These are phyloP conservation scores for Fonsecaea multimorphosa DNA, from an alignment of 2,329 filamentous ascomycete species.

Conservation along the genomic window DNA sequence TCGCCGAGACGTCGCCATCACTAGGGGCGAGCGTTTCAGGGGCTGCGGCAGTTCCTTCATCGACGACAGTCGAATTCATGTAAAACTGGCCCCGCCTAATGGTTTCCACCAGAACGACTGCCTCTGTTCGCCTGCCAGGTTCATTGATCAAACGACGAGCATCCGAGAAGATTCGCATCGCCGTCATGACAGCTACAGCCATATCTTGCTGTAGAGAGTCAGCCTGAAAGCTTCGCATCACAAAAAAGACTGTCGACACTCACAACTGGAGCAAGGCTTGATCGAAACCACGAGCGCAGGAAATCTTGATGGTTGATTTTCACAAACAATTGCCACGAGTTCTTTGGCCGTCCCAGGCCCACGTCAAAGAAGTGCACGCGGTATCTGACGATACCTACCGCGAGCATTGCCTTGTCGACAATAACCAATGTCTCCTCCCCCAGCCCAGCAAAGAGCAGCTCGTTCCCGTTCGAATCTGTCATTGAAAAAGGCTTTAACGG, in stretches of 20 bases:
- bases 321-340: conserved; percentile 7
- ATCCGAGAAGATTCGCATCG: conserved; percentile 10
- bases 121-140: neutral
- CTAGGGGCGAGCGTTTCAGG: conserved; percentile 5
- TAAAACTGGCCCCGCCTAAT: conserved; percentile 8
- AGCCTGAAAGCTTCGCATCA: neutral
- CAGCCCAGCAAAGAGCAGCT: neutral
- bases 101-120: neutral
- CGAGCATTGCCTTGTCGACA: conserved; percentile 11
- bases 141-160: neutral
- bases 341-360: neutral
- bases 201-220: conserved; percentile 7
- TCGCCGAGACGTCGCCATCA: neutral
- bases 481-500: neutral
- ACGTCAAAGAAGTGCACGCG: conserved; percentile 12
- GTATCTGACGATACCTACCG: conserved; percentile 11
- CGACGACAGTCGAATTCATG: conserved; percentile 5
- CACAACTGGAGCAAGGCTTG: neutral
- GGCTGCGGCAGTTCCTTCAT: conserved; percentile 1
- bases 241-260: neutral
- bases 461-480: conserved; percentile 7
- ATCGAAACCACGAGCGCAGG: neutral
- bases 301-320: conserved; percentile 11
- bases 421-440: neutral
- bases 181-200: conserved; percentile 2